Conservation (phyloP, 1,139 yeast species). For the Geotrichum candidum region DNA sequence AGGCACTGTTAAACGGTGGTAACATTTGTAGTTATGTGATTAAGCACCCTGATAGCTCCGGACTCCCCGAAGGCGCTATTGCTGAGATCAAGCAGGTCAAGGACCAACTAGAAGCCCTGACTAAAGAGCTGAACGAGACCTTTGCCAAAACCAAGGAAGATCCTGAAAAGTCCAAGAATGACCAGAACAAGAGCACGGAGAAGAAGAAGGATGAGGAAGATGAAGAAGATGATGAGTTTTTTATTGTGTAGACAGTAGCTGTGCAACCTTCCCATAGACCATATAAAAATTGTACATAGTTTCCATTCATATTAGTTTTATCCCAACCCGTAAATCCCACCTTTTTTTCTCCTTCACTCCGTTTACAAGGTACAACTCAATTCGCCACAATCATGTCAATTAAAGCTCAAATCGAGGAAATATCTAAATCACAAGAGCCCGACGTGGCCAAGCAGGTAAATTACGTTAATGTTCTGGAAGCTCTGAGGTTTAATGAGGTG, state of each 20-base stretch:
- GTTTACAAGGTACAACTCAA: neutral
- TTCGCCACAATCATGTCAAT: conserved; percentile 6
- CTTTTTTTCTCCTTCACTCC: neutral
- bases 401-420: conserved; percentile 5
- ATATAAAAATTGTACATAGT: neutral
- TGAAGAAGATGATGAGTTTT: neutral
- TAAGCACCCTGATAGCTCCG: conserved; percentile 1
- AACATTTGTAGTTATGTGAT: conserved; percentile 9
- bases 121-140: neutral
- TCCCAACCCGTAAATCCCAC: neutral
- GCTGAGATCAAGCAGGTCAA: conserved; percentile 5
- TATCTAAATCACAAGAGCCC: conserved; percentile 9
- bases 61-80: neutral
- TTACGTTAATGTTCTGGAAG: neutral
- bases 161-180: neutral
- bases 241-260: neutral
- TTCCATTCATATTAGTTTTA: neutral
- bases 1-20: conserved; percentile 1
- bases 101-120: neutral
- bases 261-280: neutral
- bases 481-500: neutral
- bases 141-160: conserved; percentile 1
- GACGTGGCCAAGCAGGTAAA: conserved; percentile 8
- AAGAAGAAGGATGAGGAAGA: neutral
- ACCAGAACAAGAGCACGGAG: neutral